Conservation (phyloP, 768 basidiomycete species). For the Psilocybe cubensis region DNA sequence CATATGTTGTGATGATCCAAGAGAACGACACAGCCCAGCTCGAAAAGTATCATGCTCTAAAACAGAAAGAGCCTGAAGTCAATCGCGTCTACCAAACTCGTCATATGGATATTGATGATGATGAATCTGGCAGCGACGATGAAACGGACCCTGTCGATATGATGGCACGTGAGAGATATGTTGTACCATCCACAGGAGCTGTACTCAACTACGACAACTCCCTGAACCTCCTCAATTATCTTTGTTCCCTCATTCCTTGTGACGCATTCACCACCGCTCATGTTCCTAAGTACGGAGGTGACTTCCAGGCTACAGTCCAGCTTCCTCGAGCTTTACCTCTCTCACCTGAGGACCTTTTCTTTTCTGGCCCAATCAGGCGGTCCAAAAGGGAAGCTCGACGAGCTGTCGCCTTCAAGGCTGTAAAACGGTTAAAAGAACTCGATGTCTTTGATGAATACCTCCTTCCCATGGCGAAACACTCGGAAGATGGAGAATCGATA, state of each 20-base stretch:
- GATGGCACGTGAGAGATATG: constrained; percentile 70
- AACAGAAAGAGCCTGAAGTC: constrained; percentile 65
- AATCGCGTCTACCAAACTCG: constrained; percentile 64
- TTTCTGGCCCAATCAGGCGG: constrained; percentile 58
- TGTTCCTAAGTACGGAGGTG: constrained; percentile 63
- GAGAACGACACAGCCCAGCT: constrained; percentile 58
- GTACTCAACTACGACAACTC: constrained; percentile 80
- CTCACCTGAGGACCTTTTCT: constrained; percentile 53
- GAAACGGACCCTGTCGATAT: constrained; percentile 56
- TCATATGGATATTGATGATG: constrained; percentile 34
- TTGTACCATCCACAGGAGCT: constrained; percentile 74
- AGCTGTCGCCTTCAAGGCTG: constrained; percentile 80
- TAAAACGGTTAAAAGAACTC: constrained; percentile 67
- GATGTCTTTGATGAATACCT: constrained; percentile 84
- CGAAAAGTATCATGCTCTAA: constrained; percentile 60
- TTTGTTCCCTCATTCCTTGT: constrained; percentile 78
- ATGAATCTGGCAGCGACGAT: constrained; percentile 47
- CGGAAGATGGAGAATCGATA: constrained; percentile 53
- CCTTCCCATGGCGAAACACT: constrained; percentile 63
- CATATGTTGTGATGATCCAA: constrained; percentile 82
- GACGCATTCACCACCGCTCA: constrained; percentile 69
- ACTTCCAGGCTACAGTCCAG: constrained; percentile 58
- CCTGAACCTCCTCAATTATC: constrained; percentile 67
- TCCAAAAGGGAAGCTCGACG: constrained; percentile 86
- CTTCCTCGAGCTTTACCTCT: constrained; percentile 74